phyloP scores from a whole-genome alignment of 2,329 filamentous ascomycete genomes.

The Sarocladiaceae sp. region DNA sequence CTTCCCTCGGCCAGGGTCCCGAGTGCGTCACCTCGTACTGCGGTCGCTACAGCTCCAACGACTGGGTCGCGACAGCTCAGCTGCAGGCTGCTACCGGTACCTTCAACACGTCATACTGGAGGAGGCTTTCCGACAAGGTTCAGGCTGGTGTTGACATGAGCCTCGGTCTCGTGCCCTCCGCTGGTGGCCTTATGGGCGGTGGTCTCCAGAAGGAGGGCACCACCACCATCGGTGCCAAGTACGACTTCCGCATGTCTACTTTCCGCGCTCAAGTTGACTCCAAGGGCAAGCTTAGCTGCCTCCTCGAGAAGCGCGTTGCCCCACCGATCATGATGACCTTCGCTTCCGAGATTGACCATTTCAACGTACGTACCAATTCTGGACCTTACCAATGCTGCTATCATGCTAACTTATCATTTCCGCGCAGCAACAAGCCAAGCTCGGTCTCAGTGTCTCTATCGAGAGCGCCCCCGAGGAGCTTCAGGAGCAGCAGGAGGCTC shows the following conservation, averaged over 20 bases:
- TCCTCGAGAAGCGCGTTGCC: slow-evolving; percentile 93
- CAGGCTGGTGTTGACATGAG: slow-evolving; percentile 95
- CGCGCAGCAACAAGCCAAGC: slow-evolving; percentile 87
- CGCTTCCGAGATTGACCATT: slow-evolving; percentile 93
- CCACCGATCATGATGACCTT: slow-evolving; percentile 91
- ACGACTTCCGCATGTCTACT: slow-evolving; percentile 92
- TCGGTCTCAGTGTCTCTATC: slow-evolving; percentile 89
- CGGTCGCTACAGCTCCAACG: slow-evolving; percentile 80
- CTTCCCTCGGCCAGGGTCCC: slow-evolving; percentile 76
- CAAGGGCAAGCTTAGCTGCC: slow-evolving; percentile 83
- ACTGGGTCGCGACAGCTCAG: slow-evolving; percentile 91
- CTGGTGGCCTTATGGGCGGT: slow-evolving; percentile 67
- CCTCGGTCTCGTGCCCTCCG: slow-evolving; percentile 66
- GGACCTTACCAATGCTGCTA: background rate
- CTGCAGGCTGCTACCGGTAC: slow-evolving; percentile 76
- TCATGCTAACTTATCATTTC: slow-evolving; percentile 20
- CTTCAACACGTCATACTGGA: slow-evolving; percentile 90
- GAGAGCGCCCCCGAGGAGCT: slow-evolving; percentile 80
- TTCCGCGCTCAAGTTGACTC: slow-evolving; percentile 96
- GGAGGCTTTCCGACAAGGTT: slow-evolving; percentile 84
- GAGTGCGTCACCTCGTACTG: slow-evolving; percentile 87
- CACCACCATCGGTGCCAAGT: slow-evolving; percentile 91
- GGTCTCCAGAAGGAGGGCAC: slow-evolving; percentile 77
- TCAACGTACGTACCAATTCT: slow-evolving; percentile 61
- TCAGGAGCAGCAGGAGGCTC: slow-evolving; percentile 71